Conservation (phyloP, 2,329 filamentous ascomycete species). For the Tricladium varicosporioides region DNA sequence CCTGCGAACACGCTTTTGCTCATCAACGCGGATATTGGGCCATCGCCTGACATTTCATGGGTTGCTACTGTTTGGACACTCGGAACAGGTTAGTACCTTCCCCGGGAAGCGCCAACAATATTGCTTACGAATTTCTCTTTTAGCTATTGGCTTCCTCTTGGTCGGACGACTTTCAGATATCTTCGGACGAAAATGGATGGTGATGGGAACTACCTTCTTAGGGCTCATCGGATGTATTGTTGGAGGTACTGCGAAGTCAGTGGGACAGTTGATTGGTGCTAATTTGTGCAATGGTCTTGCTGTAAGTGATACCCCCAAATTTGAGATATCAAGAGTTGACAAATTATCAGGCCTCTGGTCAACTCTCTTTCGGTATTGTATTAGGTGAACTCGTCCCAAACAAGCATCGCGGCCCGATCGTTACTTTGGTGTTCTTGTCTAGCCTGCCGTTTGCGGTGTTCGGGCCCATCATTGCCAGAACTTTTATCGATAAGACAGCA, state of each 20-base stretch:
- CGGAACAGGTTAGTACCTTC: conserved; percentile 17
- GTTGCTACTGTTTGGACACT: conserved; percentile 35
- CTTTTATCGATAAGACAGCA: conserved; percentile 41
- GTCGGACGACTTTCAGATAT: conserved; percentile 41
- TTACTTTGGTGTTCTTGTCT: conserved; percentile 39
- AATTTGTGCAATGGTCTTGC: conserved; percentile 39
- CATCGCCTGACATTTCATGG: conserved; percentile 17
- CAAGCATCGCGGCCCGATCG: conserved; percentile 37
- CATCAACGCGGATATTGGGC: conserved; percentile 21
- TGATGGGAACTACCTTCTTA: conserved; percentile 3
- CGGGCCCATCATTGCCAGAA: conserved; percentile 45
- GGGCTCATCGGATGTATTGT: conserved; percentile 36
- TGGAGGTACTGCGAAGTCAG: conserved; percentile 34
- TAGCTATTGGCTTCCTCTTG: conserved; percentile 39
- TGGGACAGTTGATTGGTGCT: conserved; percentile 38
- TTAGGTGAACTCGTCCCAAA: conserved; percentile 44
- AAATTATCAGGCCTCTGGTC: conserved; percentile 33
- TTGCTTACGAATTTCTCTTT: conserved; percentile 1
- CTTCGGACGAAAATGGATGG: conserved; percentile 18
- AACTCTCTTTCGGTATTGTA: conserved; percentile 41
- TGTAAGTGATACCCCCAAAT: too few species aligned
- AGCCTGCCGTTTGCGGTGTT: conserved; percentile 41
- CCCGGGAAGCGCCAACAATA: not conserved
- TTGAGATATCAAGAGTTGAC: too few species aligned
- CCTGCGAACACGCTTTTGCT: not conserved